Conservation (phyloP, 768 basidiomycete genomes). For the Termitomyces eurrhizus region DNA sequence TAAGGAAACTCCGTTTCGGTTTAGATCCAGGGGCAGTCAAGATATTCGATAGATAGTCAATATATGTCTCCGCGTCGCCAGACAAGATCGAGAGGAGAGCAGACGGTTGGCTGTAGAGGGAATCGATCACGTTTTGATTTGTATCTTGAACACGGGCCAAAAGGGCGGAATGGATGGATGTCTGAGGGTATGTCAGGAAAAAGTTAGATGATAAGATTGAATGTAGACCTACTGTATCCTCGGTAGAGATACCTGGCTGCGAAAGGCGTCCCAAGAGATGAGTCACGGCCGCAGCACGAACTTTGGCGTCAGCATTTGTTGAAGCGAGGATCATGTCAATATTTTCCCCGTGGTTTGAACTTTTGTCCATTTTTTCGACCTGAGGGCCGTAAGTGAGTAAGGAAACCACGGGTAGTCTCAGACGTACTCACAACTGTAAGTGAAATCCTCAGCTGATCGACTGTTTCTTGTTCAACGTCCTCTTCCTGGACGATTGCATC, state of each 20-base stretch:
- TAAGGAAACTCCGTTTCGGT: slow-evolving; percentile 49
- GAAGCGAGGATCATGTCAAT: slow-evolving; percentile 51
- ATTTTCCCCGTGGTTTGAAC: slow-evolving; percentile 15
- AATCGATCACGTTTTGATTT: slow-evolving; percentile 55
- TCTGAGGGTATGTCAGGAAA: slow-evolving; percentile 30
- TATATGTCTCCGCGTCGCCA: slow-evolving; percentile 38
- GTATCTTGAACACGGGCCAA: slow-evolving; percentile 68
- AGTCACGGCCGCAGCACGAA: slow-evolving; percentile 57
- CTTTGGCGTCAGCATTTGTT: slow-evolving; percentile 54
- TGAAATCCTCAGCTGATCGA: slow-evolving; percentile 56
- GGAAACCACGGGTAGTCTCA: background rate
- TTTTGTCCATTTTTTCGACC: slow-evolving; percentile 8
- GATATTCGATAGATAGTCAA: slow-evolving; percentile 37
- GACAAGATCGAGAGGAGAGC: slow-evolving; percentile 42
- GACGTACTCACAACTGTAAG: slow-evolving; percentile 47
- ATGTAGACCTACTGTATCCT: slow-evolving; percentile 38
- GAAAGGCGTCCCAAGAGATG: slow-evolving; percentile 41
- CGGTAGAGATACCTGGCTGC: slow-evolving; percentile 26
- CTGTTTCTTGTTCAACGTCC: slow-evolving; percentile 32
- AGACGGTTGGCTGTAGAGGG: slow-evolving; percentile 55
- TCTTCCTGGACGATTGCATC: slow-evolving; percentile 32
- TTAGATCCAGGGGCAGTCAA: slow-evolving; percentile 35
- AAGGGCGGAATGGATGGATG: slow-evolving; percentile 59
- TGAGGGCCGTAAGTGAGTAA: background rate
- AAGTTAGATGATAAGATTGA: background rate